Evolutionary conservation across 2,329 filamentous ascomycete genomes (phyloP), one percentile per base, ranked within the genome.

Genomic region (Colletotrichum sp.): DNA sequence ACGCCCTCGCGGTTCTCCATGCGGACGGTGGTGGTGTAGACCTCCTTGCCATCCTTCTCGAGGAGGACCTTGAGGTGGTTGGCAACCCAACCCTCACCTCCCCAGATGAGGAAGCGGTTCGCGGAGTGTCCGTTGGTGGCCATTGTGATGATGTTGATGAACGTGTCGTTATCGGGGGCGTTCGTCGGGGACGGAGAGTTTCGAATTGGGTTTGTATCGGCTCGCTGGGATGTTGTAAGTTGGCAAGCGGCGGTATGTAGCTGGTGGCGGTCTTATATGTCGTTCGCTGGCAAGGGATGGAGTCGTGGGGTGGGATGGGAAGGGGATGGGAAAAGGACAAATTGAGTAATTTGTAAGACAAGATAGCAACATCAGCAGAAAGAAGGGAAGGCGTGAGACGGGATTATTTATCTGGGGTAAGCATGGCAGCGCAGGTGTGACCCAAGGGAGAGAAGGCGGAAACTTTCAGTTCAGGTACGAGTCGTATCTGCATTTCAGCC

Each of bases 1-100:
- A 93, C 91, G 68, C 84, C 84, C 78, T 89, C 87, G 75, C 89
- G 86, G 78, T 92, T 86, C 81, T 93, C 90, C 91, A 93, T 93
- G 78, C 91, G 91, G 67, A 91, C 84, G 6, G 88, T 91, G 18
- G 91, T 93, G 66, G 84, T 87, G 78, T 87, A 82, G 55, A 92
- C 91, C 69, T 90, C 86, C 83, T 92, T 91, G 79, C 89, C 90
- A 79, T 92, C 88, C 72, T 82, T 81, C 79, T 90, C 84, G 64
- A 93, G 87, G 31, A 93, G 84, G 24, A 81, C 77, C 81, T 91
- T 89, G 66, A 93, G 87, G 78, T 92, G 90, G 67, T 89, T 87
- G 58, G 90, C 90, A 69, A 92, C 87, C 90, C 90, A 92, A 78
- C 91, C 91, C 77, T 87, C 85, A 76, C 87, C 90, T 70, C 91